Base-by-base conservation (phyloP, 2,329 filamentous ascomycete species). In the Teratosphaeriaceae sp. region DNA sequence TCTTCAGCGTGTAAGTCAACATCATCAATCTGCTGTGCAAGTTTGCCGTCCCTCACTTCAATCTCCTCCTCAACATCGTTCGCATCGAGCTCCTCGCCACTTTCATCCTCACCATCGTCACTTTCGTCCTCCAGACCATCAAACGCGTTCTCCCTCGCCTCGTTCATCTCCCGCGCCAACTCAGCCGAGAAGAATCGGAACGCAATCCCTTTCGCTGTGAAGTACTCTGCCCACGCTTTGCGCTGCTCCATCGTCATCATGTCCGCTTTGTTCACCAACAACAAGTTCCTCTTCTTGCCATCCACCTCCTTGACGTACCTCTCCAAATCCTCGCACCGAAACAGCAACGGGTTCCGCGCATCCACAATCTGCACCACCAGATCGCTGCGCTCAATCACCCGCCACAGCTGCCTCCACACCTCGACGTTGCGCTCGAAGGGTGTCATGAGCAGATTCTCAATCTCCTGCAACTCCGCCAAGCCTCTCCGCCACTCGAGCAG, bases 291-390 rank as follows among this genome's bases (percentile, higher is more conserved):
- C 72, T 98, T 97, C 62, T 80, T 82, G 2, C 80, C 68, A 29
- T 94, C 85, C 20, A 97, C 84, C 55, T 94, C 88, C 68, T 95
- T 94, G 57, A 98, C 92, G 55, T 98, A 98, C 52, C 73, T 75
- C 61, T 97, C 92, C 48, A 98, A 68, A 71, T 98, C 92, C 55
- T 94, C 90, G 4, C 85, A 95, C 45, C 94, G 80, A 70, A 97
- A 98, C 54, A 97, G 76, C 15, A 98, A 72, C 2, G 92, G 92
- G 64, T 96, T 96, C 59, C 92, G 77, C 7, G 94, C 92, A 69
- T 98, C 92, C 42, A 98, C 92, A 70, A 98, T 98, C 71, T 98
- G 92, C 26, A 98, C 92, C 3, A 98, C 79, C 30, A 98, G 71
- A 65, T 98, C 92, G 13, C 88, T 96, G 48, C 92, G 77, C 72